Evolutionary conservation across 495 filamentous ascomycete genomes (phyloP).

Genomic region (Xylaria bambusicola): DNA sequence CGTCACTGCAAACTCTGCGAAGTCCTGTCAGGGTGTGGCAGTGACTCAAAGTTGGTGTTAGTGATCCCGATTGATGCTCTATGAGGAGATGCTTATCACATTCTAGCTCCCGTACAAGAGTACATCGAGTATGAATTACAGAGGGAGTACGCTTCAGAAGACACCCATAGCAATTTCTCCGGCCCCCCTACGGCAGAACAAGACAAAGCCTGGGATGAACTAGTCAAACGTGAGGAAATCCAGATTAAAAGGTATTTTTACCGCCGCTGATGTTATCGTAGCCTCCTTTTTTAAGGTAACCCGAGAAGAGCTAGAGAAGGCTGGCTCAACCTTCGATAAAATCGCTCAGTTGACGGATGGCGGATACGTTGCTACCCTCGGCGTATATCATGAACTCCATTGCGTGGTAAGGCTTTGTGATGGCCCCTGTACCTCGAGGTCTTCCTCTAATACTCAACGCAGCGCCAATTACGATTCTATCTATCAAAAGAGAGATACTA

Average conservation of each 20-base stretch:
- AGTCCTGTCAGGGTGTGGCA: too few relatives aligned
- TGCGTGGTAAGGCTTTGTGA: conserved; percentile 1
- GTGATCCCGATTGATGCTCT: too few relatives aligned
- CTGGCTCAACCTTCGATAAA: neutral
- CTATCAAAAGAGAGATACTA: conserved; percentile 21
- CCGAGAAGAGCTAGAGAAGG: neutral
- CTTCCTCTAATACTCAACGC: neutral
- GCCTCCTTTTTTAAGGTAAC: neutral
- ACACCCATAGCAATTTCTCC: conserved; percentile 11
- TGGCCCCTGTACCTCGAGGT: neutral
- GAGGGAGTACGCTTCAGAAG: too few relatives aligned
- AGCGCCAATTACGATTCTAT: conserved; percentile 23
- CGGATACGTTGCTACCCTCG: conserved; percentile 9
- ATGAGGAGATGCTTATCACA: too few relatives aligned
- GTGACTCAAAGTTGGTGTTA: too few relatives aligned
- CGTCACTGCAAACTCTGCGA: too few relatives aligned
- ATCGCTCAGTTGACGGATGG: neutral
- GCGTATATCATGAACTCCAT: conserved; percentile 20
- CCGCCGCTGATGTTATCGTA: too few relatives aligned
- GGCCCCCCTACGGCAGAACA: conserved; percentile 9
- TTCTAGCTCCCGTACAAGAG: too few relatives aligned
- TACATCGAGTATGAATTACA: too few relatives aligned
- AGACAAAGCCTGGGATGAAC: conserved; percentile 18
- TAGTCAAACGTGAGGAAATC: conserved; percentile 1
- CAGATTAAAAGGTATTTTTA: too few relatives aligned